phyloP scores from a whole-genome alignment of 2,329 filamentous ascomycete species.

The Dichotomopilus funicola region DNA sequence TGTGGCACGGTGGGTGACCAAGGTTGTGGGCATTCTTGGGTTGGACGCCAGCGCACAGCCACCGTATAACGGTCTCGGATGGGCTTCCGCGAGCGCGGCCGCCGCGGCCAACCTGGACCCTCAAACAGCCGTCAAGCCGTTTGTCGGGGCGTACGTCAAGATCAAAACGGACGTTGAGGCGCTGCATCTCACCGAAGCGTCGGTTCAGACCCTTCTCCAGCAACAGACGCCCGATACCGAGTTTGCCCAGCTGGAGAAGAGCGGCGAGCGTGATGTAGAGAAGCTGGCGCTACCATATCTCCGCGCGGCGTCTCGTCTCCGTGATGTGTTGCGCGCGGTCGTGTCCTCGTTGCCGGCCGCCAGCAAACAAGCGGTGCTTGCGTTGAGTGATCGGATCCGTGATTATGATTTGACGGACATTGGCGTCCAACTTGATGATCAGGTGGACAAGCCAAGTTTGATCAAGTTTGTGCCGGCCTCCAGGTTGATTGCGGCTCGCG shows the following conservation, averaged over 20 bases:
- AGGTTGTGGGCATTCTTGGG: slow-evolving; percentile 78
- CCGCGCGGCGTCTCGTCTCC: slow-evolving; percentile 47
- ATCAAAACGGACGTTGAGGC: slow-evolving; percentile 41
- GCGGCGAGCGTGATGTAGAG: slow-evolving; percentile 46
- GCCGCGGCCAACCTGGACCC: slow-evolving; percentile 29
- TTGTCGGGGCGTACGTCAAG: slow-evolving; percentile 38
- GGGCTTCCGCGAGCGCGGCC: slow-evolving; percentile 38
- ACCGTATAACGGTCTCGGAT: slow-evolving; percentile 52
- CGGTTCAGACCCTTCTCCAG: slow-evolving; percentile 37
- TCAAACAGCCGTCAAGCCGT: slow-evolving; percentile 27
- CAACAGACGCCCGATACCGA: slow-evolving; percentile 39
- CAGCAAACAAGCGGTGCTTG: slow-evolving; percentile 60
- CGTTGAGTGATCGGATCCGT: slow-evolving; percentile 72
- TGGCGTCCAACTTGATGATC: slow-evolving; percentile 83
- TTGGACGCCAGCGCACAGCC: slow-evolving; percentile 57
- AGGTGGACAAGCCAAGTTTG: slow-evolving; percentile 61
- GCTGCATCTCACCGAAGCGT: slow-evolving; percentile 44
- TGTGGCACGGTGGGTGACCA: slow-evolving; percentile 73
- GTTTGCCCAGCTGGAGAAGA: slow-evolving; percentile 39
- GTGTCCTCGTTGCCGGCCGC: slow-evolving; percentile 38
- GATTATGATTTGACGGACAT: slow-evolving; percentile 75
- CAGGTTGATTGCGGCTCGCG: slow-evolving; percentile 47
- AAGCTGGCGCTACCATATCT: slow-evolving; percentile 50
- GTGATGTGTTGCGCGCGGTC: slow-evolving; percentile 56
- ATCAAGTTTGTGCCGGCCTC: slow-evolving; percentile 58